phyloP scores from a whole-genome alignment of 108 stramenopile genomes.

The Schizochytrium sp. region DNA sequence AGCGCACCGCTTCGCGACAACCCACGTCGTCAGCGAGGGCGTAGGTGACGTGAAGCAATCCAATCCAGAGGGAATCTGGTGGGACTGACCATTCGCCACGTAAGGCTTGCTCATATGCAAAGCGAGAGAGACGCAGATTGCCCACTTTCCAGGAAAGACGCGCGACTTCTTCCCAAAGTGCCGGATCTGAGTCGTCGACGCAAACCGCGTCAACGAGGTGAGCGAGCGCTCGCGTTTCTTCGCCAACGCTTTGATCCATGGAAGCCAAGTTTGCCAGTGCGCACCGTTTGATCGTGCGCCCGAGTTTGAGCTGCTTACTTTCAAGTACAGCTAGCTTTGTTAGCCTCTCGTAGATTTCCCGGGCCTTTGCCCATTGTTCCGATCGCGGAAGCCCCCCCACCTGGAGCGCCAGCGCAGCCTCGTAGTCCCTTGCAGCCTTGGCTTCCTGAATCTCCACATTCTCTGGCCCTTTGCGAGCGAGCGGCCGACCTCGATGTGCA shows the following conservation, averaged over 20 bases:
- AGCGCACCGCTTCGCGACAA: not conserved
- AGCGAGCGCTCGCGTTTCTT: not conserved
- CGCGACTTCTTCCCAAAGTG: not conserved
- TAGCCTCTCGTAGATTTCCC: not conserved
- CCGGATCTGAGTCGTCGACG: not conserved
- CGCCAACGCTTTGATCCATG: not conserved
- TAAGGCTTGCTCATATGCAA: not conserved
- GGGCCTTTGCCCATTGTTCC: not conserved
- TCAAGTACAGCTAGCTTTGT: not conserved
- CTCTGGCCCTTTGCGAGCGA: not conserved
- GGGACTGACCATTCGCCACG: not conserved
- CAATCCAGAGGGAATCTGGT: not conserved
- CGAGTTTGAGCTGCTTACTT: not conserved
- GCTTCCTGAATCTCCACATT: constrained; percentile 7
- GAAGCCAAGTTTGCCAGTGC: not conserved
- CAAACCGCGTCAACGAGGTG: not conserved
- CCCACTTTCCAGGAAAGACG: not conserved
- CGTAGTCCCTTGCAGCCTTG: not conserved
- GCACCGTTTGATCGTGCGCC: not conserved
- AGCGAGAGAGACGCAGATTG: not conserved
- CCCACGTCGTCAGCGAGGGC: not conserved
- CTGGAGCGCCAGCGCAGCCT: not conserved
- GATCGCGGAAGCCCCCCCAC: not conserved
- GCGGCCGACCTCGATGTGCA: no score
- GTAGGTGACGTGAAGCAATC: not conserved